phyloP scores from a whole-genome alignment of 257 asterid genomes.

The Lavandula angustifolia region DNA sequence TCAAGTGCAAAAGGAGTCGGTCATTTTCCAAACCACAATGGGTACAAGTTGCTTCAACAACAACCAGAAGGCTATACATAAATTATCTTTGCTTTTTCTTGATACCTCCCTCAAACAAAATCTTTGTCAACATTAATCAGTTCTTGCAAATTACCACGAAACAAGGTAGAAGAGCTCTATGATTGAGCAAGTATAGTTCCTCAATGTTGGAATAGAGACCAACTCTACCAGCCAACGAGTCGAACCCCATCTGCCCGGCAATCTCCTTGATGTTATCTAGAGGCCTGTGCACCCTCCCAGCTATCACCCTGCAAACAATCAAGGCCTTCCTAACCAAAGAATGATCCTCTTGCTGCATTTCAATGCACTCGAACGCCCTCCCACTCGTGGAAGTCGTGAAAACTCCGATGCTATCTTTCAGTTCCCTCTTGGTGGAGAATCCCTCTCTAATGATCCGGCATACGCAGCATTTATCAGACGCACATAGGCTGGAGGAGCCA shows the following conservation, averaged over 20 bases:
- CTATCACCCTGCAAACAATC: conserved; percentile 85
- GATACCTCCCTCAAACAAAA: background rate
- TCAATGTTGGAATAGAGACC: conserved; percentile 79
- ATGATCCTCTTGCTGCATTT: conserved; percentile 37
- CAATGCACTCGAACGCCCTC: conserved; percentile 68
- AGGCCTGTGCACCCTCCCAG: conserved; percentile 90
- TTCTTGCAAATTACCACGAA: conserved; percentile 79
- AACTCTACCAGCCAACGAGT: conserved; percentile 87
- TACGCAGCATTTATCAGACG: conserved; percentile 62
- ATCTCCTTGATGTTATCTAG: conserved; percentile 71
- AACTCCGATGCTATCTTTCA: conserved; percentile 66
- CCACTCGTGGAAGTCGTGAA: conserved; percentile 85
- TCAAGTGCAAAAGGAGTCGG: conserved; percentile 8
- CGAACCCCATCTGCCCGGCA: conserved; percentile 66
- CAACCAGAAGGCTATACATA: conserved; percentile 11
- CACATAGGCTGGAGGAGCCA: conserved; percentile 70
- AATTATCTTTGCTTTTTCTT: conserved; percentile 3
- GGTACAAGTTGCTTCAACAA: conserved; percentile 9
- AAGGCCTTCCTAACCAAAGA: conserved; percentile 52
- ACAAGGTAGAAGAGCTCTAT: conserved; percentile 83
- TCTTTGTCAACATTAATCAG: conserved; percentile 27
- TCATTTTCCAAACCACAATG: background rate
- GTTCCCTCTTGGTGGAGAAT: conserved; percentile 57
- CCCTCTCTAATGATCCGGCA: conserved; percentile 70
- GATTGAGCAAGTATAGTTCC: conserved; percentile 83